A percentile compares a stretch with the other conserved stretches of the same genome.
Conservation (phyloP, 495 filamentous ascomycete species). For the Neurospora sp. region DNA sequence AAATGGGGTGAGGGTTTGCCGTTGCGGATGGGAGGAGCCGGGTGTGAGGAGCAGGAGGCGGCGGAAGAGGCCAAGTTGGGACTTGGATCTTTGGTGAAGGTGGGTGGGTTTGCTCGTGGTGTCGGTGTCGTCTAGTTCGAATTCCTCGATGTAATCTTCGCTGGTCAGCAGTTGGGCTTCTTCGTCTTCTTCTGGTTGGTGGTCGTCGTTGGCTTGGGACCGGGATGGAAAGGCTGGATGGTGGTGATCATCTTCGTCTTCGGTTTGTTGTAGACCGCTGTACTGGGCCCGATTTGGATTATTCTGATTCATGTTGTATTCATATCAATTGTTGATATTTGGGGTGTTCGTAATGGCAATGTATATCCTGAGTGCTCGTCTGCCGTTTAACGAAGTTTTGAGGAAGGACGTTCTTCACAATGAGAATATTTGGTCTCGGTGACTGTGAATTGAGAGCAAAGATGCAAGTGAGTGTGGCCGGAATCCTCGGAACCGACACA, state of each 20-base stretch:
- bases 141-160: conserved; percentile 10
- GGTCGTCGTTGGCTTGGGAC: neutral
- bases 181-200: conserved; percentile 4
- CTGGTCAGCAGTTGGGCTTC: conserved; percentile 16
- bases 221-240: neutral
- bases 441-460: neutral
- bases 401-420: neutral
- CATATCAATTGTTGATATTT: neutral
- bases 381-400: neutral
- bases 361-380: neutral
- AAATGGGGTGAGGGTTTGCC: conserved; percentile 46
- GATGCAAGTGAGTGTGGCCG: neutral
- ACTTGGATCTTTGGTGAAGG: no score
- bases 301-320: neutral
- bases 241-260: neutral
- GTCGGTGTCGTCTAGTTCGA: conserved; percentile 10
- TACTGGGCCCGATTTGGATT: neutral
- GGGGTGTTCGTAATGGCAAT: no score
- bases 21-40: conserved; percentile 8
- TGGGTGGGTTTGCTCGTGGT: no score
- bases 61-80: no score
- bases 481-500: neutral
- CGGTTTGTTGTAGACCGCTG: neutral
- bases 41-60: conserved; percentile 2
- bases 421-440: neutral